phyloP scores from a whole-genome alignment of 352 stramenopile species.

The Blastocystis sp. region DNA sequence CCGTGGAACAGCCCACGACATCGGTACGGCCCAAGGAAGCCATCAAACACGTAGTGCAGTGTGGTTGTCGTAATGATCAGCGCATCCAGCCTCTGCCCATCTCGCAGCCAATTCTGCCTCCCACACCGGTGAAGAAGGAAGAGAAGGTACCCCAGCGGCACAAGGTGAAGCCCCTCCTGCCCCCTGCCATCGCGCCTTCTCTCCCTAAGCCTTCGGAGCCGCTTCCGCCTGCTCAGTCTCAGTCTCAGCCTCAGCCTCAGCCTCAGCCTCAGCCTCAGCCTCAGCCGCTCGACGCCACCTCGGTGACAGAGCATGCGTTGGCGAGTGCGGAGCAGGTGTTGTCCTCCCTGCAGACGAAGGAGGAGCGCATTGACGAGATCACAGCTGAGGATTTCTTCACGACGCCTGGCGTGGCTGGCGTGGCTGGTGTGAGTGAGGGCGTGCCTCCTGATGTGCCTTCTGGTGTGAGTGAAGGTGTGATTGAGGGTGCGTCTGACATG shows the following conservation, averaged over 20 bases:
- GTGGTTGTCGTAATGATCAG: background rate
- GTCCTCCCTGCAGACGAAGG: background rate
- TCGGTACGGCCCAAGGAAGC: background rate
- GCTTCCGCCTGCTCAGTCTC: background rate
- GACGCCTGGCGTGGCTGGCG: background rate
- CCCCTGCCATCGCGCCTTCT: background rate
- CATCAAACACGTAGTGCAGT: background rate
- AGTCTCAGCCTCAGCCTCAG: too few species aligned
- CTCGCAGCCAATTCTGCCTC: background rate
- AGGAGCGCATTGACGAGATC: constrained; percentile 31
- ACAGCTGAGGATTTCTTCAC: constrained; percentile 52
- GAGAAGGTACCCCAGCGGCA: background rate
- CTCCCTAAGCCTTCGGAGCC: background rate
- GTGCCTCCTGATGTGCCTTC: too few species aligned
- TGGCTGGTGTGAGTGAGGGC: too few species aligned
- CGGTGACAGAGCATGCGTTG: constrained; percentile 27
- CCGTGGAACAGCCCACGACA: background rate
- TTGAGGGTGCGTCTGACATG: too few species aligned
- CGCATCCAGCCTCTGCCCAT: background rate
- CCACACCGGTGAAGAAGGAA: constrained; percentile 9
- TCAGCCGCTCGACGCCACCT: background rate
- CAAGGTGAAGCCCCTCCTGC: background rate
- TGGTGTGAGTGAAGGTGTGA: too few species aligned
- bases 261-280: too few species aligned
- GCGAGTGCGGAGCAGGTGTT: constrained; percentile 41